Conservation (phyloP, 2,329 filamentous ascomycete genomes). For the Tolypocladium inflatum region DNA sequence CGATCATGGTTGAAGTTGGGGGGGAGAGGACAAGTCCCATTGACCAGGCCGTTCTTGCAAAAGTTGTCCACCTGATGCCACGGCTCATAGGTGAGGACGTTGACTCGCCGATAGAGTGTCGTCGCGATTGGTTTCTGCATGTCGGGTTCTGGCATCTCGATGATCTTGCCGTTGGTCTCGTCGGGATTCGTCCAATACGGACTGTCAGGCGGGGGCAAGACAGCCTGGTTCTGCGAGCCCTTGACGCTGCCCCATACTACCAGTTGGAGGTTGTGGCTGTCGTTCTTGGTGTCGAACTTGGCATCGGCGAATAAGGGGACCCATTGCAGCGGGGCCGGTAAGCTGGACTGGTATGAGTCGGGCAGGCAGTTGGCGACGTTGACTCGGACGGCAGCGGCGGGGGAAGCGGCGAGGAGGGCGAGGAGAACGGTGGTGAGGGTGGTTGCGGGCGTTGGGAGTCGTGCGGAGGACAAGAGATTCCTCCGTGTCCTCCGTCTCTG, state of each 20-base stretch:
- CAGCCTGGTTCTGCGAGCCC: slow-evolving; percentile 50
- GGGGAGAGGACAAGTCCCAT: slow-evolving; percentile 61
- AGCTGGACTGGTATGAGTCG: slow-evolving; percentile 44
- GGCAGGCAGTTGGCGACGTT: slow-evolving; percentile 78
- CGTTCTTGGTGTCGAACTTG: slow-evolving; percentile 52
- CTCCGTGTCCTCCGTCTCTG: neutral
- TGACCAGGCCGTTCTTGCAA: slow-evolving; percentile 51
- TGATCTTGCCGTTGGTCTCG: slow-evolving; percentile 65
- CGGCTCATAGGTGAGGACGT: slow-evolving; percentile 70
- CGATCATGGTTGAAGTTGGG: slow-evolving; percentile 55
- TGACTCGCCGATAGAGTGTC: slow-evolving; percentile 62
- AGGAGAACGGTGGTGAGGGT: slow-evolving; percentile 28
- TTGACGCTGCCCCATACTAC: slow-evolving; percentile 89
- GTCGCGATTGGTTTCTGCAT: slow-evolving; percentile 47
- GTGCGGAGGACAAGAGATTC: neutral
- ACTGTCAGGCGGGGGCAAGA: slow-evolving; percentile 50
- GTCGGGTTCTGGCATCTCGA: slow-evolving; percentile 44
- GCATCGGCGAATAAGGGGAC: slow-evolving; percentile 67
- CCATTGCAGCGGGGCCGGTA: slow-evolving; percentile 65
- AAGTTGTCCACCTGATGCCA: slow-evolving; percentile 51
- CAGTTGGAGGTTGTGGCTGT: slow-evolving; percentile 59
- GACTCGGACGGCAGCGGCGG: slow-evolving; percentile 55
- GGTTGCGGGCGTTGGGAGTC: slow-evolving; percentile 6
- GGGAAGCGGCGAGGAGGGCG: slow-evolving; percentile 25
- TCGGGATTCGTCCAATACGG: slow-evolving; percentile 53